phyloP scores from a whole-genome alignment of 441 rosid species.

The Populus trichocarpa region DNA sequence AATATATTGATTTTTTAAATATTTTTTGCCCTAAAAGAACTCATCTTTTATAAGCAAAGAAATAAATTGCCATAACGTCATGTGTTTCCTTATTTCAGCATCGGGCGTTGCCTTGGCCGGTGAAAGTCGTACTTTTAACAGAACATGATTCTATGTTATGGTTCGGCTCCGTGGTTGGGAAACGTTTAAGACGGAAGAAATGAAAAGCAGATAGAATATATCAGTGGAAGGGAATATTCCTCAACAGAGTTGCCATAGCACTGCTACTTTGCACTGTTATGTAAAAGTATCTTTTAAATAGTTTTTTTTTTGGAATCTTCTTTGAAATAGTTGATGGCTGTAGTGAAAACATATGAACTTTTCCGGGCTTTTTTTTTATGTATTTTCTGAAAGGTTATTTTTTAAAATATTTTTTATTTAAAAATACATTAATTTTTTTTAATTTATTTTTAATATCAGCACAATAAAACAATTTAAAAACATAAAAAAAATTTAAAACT shows the following conservation, averaged over 20 bases:
- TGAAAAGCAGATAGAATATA: background rate
- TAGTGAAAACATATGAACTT: background rate
- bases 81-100: background rate
- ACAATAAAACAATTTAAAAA: too few species aligned
- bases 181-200: background rate
- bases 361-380: background rate
- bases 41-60: background rate
- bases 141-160: background rate
- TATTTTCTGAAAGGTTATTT: too few species aligned
- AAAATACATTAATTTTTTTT: too few species aligned
- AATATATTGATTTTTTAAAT: too few species aligned
- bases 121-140: background rate
- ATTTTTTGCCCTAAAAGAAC: too few species aligned
- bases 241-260: background rate
- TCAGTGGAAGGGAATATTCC: background rate
- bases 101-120: background rate
- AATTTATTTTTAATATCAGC: too few species aligned
- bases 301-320: too few species aligned
- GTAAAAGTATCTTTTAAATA: background rate
- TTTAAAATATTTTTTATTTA: too few species aligned
- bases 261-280: background rate
- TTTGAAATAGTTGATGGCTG: background rate
- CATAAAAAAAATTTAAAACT: too few species aligned
- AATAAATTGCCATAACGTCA: background rate
- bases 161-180: background rate